A percentile compares a stretch with the other conserved stretches of the same genome.
Conservation (phyloP, 352 stramenopile species). For the Phytophthora agathidicida region DNA sequence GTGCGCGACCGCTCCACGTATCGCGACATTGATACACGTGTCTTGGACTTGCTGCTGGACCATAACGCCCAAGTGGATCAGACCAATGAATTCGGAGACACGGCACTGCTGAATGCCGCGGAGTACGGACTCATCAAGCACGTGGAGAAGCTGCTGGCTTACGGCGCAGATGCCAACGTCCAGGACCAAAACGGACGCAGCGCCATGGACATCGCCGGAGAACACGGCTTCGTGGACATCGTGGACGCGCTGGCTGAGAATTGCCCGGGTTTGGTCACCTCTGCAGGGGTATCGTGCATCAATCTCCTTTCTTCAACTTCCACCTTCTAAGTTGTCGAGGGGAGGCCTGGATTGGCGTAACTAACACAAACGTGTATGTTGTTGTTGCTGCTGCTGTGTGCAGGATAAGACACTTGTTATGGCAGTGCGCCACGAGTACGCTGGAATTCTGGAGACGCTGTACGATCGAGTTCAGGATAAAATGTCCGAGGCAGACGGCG, state of each 20-base stretch:
- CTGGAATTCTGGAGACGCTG: constrained; percentile 15
- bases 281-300: constrained; percentile 22
- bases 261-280: constrained; percentile 13
- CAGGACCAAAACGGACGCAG: constrained; percentile 35
- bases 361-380: too few species aligned
- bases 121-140: constrained; percentile 55
- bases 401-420: constrained; percentile 30
- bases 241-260: constrained; percentile 34
- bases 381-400: background rate
- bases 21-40: constrained; percentile 50
- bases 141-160: constrained; percentile 45
- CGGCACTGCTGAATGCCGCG: constrained; percentile 39
- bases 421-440: constrained; percentile 23
- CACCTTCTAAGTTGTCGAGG: background rate
- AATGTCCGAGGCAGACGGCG: background rate
- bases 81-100: constrained; percentile 39
- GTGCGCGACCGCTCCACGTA: constrained; percentile 42
- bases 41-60: constrained; percentile 43
- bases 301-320: constrained; percentile 2
- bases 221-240: constrained; percentile 50
- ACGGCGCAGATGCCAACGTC: constrained; percentile 36
- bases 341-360: too few species aligned
- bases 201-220: constrained; percentile 44
- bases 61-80: constrained; percentile 39
- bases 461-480: constrained; percentile 20